These are phyloP conservation scores for Lolium rigidum DNA, from an alignment of 176 grass and related monocot genomes.

Conservation along the genomic window DNA sequence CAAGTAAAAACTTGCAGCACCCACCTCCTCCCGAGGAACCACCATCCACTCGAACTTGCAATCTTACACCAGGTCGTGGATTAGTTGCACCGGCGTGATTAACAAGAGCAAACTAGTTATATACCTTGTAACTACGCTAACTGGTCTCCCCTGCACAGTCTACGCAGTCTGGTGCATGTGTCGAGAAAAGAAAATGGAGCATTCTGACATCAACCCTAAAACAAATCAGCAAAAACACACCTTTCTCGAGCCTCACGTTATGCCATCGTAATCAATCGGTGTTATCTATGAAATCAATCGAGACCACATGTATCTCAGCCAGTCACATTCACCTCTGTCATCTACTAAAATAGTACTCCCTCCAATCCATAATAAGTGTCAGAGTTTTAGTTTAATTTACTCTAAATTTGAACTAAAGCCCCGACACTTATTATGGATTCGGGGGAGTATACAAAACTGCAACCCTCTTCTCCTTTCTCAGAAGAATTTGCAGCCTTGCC, in stretches of 20 bases:
- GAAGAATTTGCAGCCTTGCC: background rate
- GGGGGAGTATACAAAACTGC: too few species aligned
- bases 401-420: too few species aligned
- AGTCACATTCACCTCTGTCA: background rate
- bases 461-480: background rate
- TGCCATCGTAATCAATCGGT: background rate
- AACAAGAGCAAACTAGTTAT: background rate
- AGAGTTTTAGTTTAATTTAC: too few species aligned
- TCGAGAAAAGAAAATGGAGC: background rate
- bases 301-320: background rate
- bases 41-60: background rate
- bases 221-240: background rate
- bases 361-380: too few species aligned
- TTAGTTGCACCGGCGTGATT: conserved; percentile 31
- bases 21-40: background rate
- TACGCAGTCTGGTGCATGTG: background rate
- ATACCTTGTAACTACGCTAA: background rate
- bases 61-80: background rate
- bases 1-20: conserved; percentile 36
- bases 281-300: background rate
- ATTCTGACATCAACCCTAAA: conserved; percentile 14
- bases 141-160: background rate
- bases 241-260: background rate
- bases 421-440: too few species aligned
- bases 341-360: background rate